Evolutionary conservation across 2,329 filamentous ascomycete genomes (phyloP), one percentile per base, ranked within the genome.

Genomic region (Beauveria brongniartii): DNA sequence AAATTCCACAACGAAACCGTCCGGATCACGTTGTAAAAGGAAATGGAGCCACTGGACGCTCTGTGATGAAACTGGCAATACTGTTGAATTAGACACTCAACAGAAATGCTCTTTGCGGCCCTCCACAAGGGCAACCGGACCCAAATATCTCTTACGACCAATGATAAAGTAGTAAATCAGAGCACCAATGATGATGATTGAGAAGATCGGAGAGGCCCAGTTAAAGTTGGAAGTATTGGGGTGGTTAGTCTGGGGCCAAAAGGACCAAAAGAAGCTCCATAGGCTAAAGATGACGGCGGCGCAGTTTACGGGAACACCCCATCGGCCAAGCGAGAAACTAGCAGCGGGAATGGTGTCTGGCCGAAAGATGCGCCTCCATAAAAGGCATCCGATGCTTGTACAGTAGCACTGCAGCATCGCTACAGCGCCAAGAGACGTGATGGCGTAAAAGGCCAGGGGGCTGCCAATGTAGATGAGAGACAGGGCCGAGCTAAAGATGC

Each of bases 261-360:
- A 62, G 18, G 37, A 58, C 64, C 63, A 65, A 53, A 65, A 64
- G 40, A 65, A 64, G 8, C 46, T 53, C 64, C 64, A 65, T 14
- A 55, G 4, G 40, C 44, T 59, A 55, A 53, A 62, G 14, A 59
- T 5, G 6, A 64, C 40, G 5, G 64, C 64, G 8, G 43, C 22
- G 5, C 48, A 28, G 46, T 65, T 65, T 3, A 64, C 55, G 1
- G 61, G 55, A 3, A 65, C 22, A 28, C 64, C 64, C 47, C 48
- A 64, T 55, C 50, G 58, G 43, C 64, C 64, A 16, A 65, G 46
- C 2, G 63, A 62, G 34, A 65, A 65, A 14, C 30, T 48, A 5
- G 59, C 59, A 6, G 51, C 18, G 2, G 63, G 64, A n/a, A 64
- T 44, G 4, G 63, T 64, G 9, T 64, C 59, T 6, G 61, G 63